Evolutionary conservation across 441 rosid species (phyloP).

Genomic region (Codiaeum variegatum): DNA sequence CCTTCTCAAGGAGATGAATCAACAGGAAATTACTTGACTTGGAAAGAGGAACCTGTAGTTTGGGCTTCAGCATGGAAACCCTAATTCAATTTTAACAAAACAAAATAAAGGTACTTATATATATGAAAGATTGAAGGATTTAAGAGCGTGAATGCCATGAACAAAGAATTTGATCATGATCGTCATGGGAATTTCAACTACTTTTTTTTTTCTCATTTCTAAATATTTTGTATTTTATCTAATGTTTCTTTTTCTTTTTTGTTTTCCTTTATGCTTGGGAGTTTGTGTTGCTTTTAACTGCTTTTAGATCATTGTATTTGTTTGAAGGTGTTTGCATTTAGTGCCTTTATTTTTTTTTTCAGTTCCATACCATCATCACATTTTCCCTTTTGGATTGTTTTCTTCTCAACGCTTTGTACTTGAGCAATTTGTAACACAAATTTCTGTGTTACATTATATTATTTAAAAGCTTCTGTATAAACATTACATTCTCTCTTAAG

Average conservation of each 20-base stretch:
- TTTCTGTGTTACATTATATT: neutral
- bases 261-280: slow-evolving; percentile 43
- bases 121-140: neutral
- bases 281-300: slow-evolving; percentile 37
- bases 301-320: slow-evolving; percentile 40
- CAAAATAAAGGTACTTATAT: too few species aligned
- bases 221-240: slow-evolving; percentile 20
- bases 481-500: neutral
- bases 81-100: slow-evolving; percentile 21
- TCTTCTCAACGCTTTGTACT: slow-evolving; percentile 23
- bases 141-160: slow-evolving; percentile 3
- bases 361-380: slow-evolving; percentile 15
- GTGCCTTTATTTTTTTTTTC: slow-evolving; percentile 21
- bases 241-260: slow-evolving; percentile 17
- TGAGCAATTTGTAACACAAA: slow-evolving; percentile 6
- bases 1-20: slow-evolving; percentile 39
- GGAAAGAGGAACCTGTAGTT: slow-evolving; percentile 67
- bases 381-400: slow-evolving; percentile 36
- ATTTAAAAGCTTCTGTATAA: neutral
- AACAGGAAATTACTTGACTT: slow-evolving; percentile 50
- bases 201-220: neutral
- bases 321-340: slow-evolving; percentile 48
- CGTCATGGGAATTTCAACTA: neutral
- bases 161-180: slow-evolving; percentile 11
- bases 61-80: slow-evolving; percentile 88